phyloP scores from a whole-genome alignment of 2,329 filamentous ascomycete genomes.

The Chrysoporthe deuterocubensis region DNA sequence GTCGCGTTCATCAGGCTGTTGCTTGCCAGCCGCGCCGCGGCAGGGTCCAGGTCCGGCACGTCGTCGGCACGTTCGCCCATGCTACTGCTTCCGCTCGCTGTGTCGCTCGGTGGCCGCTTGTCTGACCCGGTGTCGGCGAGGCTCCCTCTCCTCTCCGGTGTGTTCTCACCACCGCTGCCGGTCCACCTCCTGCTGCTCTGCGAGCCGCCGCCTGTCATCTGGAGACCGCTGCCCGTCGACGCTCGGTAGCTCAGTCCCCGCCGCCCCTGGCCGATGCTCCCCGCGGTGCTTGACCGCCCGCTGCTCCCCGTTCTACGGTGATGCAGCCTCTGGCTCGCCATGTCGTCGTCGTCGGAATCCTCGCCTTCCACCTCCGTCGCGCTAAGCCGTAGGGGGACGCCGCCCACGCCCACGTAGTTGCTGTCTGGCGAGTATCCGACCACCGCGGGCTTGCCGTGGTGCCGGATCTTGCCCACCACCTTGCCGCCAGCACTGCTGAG shows the following conservation, averaged over 20 bases:
- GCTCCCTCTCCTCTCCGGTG: slow-evolving; percentile 59
- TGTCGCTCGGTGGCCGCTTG: slow-evolving; percentile 43
- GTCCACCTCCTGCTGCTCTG: slow-evolving; percentile 28
- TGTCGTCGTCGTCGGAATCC: slow-evolving; percentile 77
- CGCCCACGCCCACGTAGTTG: slow-evolving; percentile 75
- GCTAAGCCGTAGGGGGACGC: slow-evolving; percentile 87
- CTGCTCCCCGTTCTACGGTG: slow-evolving; percentile 77
- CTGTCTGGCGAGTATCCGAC: slow-evolving; percentile 78
- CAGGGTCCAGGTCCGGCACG: slow-evolving; percentile 56
- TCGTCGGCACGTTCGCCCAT: slow-evolving; percentile 65
- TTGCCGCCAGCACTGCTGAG: slow-evolving; percentile 61
- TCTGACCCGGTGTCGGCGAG: slow-evolving; percentile 50
- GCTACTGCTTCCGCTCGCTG: slow-evolving; percentile 57
- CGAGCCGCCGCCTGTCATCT: slow-evolving; percentile 28
- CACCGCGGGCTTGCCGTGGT: slow-evolving; percentile 80
- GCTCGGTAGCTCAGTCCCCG: slow-evolving; percentile 54
- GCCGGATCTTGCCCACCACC: slow-evolving; percentile 84
- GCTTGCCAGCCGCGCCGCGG: slow-evolving; percentile 52
- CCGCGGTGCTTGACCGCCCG: slow-evolving; percentile 70
- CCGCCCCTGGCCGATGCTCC: slow-evolving; percentile 44
- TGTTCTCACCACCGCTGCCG: slow-evolving; percentile 40
- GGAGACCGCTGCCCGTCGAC: slow-evolving; percentile 40
- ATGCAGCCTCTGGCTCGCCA: slow-evolving; percentile 52
- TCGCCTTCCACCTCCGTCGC: slow-evolving; percentile 94
- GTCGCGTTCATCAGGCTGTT: slow-evolving; percentile 58